Percentiles rank a stretch among this genome's conserved stretches.
phyloP scores from a whole-genome alignment of 2,329 filamentous ascomycete genomes.

The Thermoascus crustaceus region DNA sequence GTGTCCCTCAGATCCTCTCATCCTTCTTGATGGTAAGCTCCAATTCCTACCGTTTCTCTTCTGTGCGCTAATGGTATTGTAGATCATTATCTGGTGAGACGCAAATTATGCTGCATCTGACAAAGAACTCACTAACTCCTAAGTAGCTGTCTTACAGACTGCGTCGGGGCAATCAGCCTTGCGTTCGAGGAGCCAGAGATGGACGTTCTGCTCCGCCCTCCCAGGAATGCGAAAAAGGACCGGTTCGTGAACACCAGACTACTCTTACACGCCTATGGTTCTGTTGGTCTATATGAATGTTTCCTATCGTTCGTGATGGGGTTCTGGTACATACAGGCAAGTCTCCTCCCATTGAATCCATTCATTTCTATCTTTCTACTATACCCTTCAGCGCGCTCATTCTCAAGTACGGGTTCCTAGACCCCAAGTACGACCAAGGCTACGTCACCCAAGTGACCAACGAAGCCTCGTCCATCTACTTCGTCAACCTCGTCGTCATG shows the following conservation, averaged over 20 bases:
- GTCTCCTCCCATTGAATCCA: slow-evolving; percentile 40
- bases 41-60: slow-evolving; percentile 1
- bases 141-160: slow-evolving; percentile 64
- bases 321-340: slow-evolving; percentile 53
- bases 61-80: background rate
- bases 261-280: slow-evolving; percentile 62
- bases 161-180: slow-evolving; percentile 61
- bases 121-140: slow-evolving; percentile 10
- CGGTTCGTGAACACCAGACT: slow-evolving; percentile 66
- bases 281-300: slow-evolving; percentile 59
- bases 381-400: slow-evolving; percentile 58
- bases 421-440: slow-evolving; percentile 44
- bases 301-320: slow-evolving; percentile 55
- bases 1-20: slow-evolving; percentile 63
- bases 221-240: slow-evolving; percentile 60
- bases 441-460: slow-evolving; percentile 51
- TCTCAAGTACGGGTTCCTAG: slow-evolving; percentile 57
- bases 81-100: slow-evolving; percentile 52
- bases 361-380: no score
- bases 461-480: slow-evolving; percentile 65
- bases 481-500: slow-evolving; percentile 74
- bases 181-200: slow-evolving; percentile 71
- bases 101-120: slow-evolving; percentile 3
- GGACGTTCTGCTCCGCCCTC: slow-evolving; percentile 61
- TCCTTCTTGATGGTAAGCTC: slow-evolving; percentile 57